phyloP scores from a whole-genome alignment of 2,329 filamentous ascomycete genomes.

The Alternaria novae-zelandiae region DNA sequence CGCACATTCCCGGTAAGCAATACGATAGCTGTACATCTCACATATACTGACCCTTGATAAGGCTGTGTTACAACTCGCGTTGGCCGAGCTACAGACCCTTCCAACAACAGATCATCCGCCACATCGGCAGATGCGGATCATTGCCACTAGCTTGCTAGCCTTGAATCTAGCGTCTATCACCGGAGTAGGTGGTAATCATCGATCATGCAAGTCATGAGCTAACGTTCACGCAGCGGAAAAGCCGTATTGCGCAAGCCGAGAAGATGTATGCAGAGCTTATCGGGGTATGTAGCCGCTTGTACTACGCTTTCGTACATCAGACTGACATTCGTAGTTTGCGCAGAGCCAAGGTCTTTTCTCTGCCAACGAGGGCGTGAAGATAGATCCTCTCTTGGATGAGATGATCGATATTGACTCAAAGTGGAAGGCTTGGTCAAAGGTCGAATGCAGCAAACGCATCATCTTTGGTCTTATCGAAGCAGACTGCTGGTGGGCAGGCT shows the following conservation, averaged over 20 bases:
- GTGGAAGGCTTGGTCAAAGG: slow-evolving; percentile 61
- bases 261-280: slow-evolving; percentile 60
- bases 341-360: slow-evolving; percentile 60
- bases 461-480: slow-evolving; percentile 56
- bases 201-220: neutral
- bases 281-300: slow-evolving; percentile 37
- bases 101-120: slow-evolving; percentile 50
- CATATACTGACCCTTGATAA: slow-evolving; percentile 10
- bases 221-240: slow-evolving; percentile 39
- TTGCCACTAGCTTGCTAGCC: slow-evolving; percentile 57
- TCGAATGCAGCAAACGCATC: slow-evolving; percentile 59
- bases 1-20: slow-evolving; percentile 52
- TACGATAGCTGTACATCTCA: neutral
- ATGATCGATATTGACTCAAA: slow-evolving; percentile 54
- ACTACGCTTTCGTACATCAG: neutral
- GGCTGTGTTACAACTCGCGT: slow-evolving; percentile 50
- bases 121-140: slow-evolving; percentile 54
- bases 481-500: slow-evolving; percentile 58
- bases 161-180: slow-evolving; percentile 58
- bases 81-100: slow-evolving; percentile 52
- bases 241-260: slow-evolving; percentile 56
- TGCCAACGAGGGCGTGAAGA: slow-evolving; percentile 49
- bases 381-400: slow-evolving; percentile 52
- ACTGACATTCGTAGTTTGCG: slow-evolving; percentile 46
- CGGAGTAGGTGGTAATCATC: slow-evolving; percentile 43